Evolutionary conservation across 108 stramenopile species (phyloP).

Genomic region (Skeletonema tropicum): DNA sequence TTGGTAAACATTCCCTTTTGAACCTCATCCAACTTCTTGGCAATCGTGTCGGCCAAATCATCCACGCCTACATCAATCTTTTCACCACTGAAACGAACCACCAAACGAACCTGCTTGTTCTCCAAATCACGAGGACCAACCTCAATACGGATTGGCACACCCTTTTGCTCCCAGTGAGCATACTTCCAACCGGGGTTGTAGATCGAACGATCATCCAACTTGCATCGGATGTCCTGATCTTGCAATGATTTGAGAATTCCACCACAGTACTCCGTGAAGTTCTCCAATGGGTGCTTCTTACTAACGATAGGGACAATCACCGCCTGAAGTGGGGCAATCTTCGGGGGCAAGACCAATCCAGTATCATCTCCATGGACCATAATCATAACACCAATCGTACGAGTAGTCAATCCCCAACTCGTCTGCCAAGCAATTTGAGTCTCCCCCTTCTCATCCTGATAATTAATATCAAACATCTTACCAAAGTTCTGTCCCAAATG

Average conservation of each 20-base stretch:
- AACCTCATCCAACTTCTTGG: constrained; percentile 81
- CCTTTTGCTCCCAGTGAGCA: constrained; percentile 99
- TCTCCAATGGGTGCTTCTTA: constrained; percentile 80
- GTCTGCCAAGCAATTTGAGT: constrained; percentile 95
- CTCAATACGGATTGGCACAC: constrained; percentile 98
- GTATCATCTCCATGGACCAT: constrained; percentile 99
- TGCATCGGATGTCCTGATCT: constrained; percentile 79
- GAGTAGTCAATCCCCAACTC: constrained; percentile 98
- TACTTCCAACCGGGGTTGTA: constrained; percentile 99
- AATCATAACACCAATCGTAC: constrained; percentile 98
- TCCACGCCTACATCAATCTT: constrained; percentile 84
- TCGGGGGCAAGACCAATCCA: constrained; percentile 97
- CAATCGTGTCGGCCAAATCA: constrained; percentile 60
- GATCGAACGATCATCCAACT: constrained; percentile 92
- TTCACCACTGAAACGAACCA: constrained; percentile 88
- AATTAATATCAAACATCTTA: constrained; percentile 98
- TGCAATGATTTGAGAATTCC: constrained; percentile 67
- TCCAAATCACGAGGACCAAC: constrained; percentile 97
- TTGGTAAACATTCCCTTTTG: constrained; percentile 93
- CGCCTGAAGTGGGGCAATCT: constrained; percentile 94
- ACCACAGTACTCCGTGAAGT: constrained; percentile 72
- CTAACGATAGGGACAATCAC: constrained; percentile 97
- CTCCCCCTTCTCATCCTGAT: constrained; percentile 94
- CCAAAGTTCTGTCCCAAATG: constrained; percentile 99
- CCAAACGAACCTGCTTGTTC: constrained; percentile 76